Conservation (phyloP, 495 filamentous ascomycete genomes). For the Penicillium verhagenii region DNA sequence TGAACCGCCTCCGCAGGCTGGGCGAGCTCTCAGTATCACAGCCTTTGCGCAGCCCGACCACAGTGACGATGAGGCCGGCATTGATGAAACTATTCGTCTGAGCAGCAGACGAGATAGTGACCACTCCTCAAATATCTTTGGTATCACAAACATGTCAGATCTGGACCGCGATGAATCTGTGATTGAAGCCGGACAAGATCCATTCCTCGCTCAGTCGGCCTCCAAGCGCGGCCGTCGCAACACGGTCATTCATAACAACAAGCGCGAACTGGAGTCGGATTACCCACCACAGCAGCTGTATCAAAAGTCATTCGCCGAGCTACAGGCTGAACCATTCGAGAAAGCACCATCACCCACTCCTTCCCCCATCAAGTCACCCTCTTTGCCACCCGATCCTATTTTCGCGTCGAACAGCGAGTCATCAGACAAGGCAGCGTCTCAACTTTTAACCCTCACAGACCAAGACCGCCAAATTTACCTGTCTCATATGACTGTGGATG, state of each 20-base stretch:
- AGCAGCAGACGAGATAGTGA: conserved; percentile 26
- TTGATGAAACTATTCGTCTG: conserved; percentile 25
- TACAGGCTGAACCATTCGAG: conserved; percentile 48
- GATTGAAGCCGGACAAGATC: conserved; percentile 32
- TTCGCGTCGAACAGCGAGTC: conserved; percentile 11
- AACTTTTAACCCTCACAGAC: conserved; percentile 27
- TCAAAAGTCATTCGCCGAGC: conserved; percentile 41
- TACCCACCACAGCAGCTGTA: conserved; percentile 43
- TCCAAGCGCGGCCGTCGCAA: conserved; percentile 17
- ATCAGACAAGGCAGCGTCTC: conserved; percentile 29
- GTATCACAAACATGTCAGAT: conserved; percentile 36
- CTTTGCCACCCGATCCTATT: conserved; percentile 17
- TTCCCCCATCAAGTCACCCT: conserved; percentile 20
- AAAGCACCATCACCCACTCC: conserved; percentile 28
- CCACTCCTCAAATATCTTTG: conserved; percentile 33
- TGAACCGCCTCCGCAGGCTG: conserved; percentile 32
- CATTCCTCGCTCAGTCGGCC: conserved; percentile 22
- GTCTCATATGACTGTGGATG: conserved; percentile 58
- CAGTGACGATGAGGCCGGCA: conserved; percentile 19
- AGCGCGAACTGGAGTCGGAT: conserved; percentile 39
- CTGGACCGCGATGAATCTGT: conserved; percentile 28
- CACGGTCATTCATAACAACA: conserved; percentile 29
- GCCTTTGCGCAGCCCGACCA: conserved; percentile 16
- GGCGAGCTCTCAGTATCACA: conserved; percentile 20
- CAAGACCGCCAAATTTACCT: conserved; percentile 62